phyloP scores from a whole-genome alignment of 768 basidiomycete species.

The Cytidiella melzeri region DNA sequence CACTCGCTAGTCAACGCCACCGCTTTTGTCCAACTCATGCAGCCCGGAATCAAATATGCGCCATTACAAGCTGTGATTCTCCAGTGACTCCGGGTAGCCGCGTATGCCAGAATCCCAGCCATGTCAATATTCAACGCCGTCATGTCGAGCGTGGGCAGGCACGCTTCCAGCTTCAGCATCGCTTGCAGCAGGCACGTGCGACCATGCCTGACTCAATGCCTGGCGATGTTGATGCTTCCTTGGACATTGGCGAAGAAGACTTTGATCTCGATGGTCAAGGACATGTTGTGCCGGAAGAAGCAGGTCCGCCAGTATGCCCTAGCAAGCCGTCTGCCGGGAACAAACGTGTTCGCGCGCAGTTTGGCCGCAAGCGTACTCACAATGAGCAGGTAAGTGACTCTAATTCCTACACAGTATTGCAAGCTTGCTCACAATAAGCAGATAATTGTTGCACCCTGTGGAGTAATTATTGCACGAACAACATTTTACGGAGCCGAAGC shows the following conservation, averaged over 20 bases:
- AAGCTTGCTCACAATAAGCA: constrained; percentile 23
- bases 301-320: no score
- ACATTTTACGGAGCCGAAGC: constrained; percentile 20
- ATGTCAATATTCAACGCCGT: background rate
- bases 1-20: constrained; percentile 6
- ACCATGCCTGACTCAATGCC: no score
- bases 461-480: constrained; percentile 9
- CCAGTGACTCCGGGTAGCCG: background rate
- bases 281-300: no score
- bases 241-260: no score
- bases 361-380: constrained; percentile 20
- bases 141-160: background rate
- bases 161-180: constrained; percentile 5
- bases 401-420: constrained; percentile 13
- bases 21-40: constrained; percentile 16
- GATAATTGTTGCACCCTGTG: no score
- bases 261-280: no score
- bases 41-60: background rate
- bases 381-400: constrained; percentile 22
- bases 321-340: no score
- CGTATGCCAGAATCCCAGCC: background rate
- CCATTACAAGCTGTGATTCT: constrained; percentile 4
- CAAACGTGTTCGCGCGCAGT: background rate
- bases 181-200: background rate
- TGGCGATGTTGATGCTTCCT: no score